Conservation (phyloP, 495 filamentous ascomycete species). For the Penicillium roqueforti region DNA sequence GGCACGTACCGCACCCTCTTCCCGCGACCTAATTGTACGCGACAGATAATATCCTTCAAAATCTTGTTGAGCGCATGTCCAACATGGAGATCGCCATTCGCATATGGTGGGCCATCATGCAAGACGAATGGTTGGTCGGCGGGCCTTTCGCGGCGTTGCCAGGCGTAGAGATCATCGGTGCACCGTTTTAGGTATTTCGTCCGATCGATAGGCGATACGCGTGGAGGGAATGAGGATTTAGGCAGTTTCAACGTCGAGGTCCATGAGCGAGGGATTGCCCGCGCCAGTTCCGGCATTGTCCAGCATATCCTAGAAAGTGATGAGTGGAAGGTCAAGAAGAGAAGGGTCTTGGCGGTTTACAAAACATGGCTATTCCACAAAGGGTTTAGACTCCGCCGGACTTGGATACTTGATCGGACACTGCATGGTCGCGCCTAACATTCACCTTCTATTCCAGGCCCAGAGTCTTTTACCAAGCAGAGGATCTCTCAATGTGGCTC, state of each 20-base stretch:
- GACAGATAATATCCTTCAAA: conserved; percentile 86
- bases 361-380: background rate
- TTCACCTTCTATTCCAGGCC: background rate
- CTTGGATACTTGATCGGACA: no score
- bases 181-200: conserved; percentile 68
- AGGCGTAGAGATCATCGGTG: conserved; percentile 83
- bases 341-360: background rate
- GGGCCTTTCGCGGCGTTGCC: conserved; percentile 66
- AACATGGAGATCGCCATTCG: conserved; percentile 89
- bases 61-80: conserved; percentile 99
- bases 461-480: background rate
- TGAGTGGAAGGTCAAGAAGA: background rate
- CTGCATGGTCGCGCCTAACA: no score
- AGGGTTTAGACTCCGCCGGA: conserved; percentile 2
- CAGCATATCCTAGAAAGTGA: conserved; percentile 7
- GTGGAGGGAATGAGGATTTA: conserved; percentile 55
- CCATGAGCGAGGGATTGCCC: conserved; percentile 50
- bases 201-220: conserved; percentile 47
- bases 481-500: conserved; percentile 9
- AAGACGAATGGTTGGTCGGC: conserved; percentile 65
- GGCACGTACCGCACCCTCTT: conserved; percentile 80
- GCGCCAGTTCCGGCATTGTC: conserved; percentile 49
- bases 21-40: conserved; percentile 73
- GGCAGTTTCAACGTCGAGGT: conserved; percentile 58
- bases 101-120: conserved; percentile 96